Percentiles rank a stretch among this genome's conserved stretches.
These are phyloP conservation scores for Phytopythium oedochilum DNA, from an alignment of 352 stramenopile genomes.

Conservation along the genomic window DNA sequence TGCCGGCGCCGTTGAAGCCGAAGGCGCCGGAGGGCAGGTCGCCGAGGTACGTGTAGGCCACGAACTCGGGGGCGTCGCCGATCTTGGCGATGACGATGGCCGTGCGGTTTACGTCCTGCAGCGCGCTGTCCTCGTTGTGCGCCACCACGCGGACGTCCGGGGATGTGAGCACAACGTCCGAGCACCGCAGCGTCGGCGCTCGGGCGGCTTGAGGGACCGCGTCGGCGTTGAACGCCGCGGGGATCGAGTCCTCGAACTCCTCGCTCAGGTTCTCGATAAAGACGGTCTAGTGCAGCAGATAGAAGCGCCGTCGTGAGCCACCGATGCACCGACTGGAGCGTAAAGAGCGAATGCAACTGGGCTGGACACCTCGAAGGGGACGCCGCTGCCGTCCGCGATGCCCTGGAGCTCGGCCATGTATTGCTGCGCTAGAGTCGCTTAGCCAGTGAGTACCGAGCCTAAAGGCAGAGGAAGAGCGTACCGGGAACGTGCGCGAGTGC, in stretches of 20 bases:
- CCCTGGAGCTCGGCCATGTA: slow-evolving; percentile 67
- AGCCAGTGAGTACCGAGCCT: no score
- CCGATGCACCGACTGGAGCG: no score
- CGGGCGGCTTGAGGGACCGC: slow-evolving; percentile 11
- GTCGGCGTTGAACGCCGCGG: slow-evolving; percentile 23
- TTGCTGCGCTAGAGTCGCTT: no score
- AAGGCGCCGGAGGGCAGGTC: slow-evolving; percentile 71
- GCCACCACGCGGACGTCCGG: slow-evolving; percentile 39
- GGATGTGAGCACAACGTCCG: slow-evolving; percentile 58
- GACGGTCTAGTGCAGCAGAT: no score
- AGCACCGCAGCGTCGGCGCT: slow-evolving; percentile 46
- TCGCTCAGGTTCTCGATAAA: slow-evolving; percentile 77
- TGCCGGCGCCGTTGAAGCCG: slow-evolving; percentile 58
- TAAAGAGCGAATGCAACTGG: no score
- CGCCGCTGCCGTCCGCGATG: slow-evolving; percentile 45
- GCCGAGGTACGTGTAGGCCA: slow-evolving; percentile 69
- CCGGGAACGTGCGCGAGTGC: slow-evolving; percentile 49
- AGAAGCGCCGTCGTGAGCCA: no score
- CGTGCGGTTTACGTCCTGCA: slow-evolving; percentile 54
- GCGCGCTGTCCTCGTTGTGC: slow-evolving; percentile 66
- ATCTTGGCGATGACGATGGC: slow-evolving; percentile 62
- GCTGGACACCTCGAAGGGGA: slow-evolving; percentile 51
- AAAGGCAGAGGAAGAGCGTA: no score
- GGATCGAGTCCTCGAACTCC: slow-evolving; percentile 63
- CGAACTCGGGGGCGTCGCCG: slow-evolving; percentile 41